A percentile compares a stretch with the other conserved stretches of the same genome.
phyloP scores from a whole-genome alignment of 352 stramenopile genomes.

The Phytophthora megakarya region DNA sequence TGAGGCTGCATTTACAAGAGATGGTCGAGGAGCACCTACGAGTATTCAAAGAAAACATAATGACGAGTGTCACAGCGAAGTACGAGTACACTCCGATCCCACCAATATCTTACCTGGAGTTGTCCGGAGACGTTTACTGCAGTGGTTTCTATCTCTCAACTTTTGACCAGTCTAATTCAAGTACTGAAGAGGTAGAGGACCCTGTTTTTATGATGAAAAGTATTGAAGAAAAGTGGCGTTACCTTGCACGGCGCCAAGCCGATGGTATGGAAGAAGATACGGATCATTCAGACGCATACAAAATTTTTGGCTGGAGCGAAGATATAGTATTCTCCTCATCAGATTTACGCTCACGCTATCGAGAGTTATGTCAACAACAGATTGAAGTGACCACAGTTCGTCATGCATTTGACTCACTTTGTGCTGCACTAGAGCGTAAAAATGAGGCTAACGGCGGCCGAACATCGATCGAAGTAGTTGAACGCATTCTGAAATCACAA shows the following conservation, averaged over 20 bases:
- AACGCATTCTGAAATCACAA: slow-evolving; percentile 72
- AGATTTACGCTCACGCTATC: slow-evolving; percentile 65
- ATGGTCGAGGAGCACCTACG: slow-evolving; percentile 78
- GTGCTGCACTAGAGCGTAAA: slow-evolving; percentile 52
- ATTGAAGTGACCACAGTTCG: slow-evolving; percentile 55
- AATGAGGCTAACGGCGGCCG: slow-evolving; percentile 52
- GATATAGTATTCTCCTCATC: slow-evolving; percentile 45
- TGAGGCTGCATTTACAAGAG: slow-evolving; percentile 72
- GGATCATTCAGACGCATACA: slow-evolving; percentile 61
- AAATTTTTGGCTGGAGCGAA: slow-evolving; percentile 72
- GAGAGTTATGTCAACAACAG: slow-evolving; percentile 61
- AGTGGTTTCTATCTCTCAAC: slow-evolving; percentile 78
- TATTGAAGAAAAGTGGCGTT: slow-evolving; percentile 81
- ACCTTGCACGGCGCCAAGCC: slow-evolving; percentile 52
- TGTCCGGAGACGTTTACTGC: slow-evolving; percentile 79
- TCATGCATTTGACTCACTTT: slow-evolving; percentile 65
- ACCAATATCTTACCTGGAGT: slow-evolving; percentile 67
- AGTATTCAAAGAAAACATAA: slow-evolving; percentile 67
- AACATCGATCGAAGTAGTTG: slow-evolving; percentile 72
- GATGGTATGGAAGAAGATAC: slow-evolving; percentile 45
- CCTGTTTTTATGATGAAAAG: slow-evolving; percentile 75
- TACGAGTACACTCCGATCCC: slow-evolving; percentile 75
- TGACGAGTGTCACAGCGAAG: slow-evolving; percentile 51
- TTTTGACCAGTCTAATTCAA: slow-evolving; percentile 55
- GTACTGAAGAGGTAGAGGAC: slow-evolving; percentile 73